A percentile compares a stretch with the other conserved stretches of the same genome.
phyloP scores from a whole-genome alignment of 164 flowering plant genomes.

The Pachysandra terminalis region DNA sequence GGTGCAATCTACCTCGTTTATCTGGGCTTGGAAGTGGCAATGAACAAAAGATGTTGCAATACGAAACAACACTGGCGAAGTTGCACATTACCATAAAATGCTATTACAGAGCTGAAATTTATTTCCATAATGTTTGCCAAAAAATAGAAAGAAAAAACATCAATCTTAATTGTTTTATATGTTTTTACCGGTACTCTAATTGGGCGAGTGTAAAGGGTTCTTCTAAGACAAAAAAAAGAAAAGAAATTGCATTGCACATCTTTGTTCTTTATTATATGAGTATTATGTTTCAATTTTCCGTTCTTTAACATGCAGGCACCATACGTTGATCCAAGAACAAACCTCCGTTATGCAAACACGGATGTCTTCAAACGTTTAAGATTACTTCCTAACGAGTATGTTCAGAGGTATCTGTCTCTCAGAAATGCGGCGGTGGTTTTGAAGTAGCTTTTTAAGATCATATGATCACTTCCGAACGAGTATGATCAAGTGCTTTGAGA shows the following conservation, averaged over 20 bases:
- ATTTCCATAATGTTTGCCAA: too few relatives aligned
- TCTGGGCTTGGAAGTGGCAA: too few relatives aligned
- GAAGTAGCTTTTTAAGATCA: slow-evolving; percentile 58
- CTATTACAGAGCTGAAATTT: too few relatives aligned
- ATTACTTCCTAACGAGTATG: slow-evolving; percentile 72
- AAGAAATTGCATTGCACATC: background rate
- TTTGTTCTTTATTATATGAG: background rate
- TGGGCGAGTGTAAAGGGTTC: background rate
- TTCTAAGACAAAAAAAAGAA: background rate
- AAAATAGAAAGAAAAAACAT: background rate
- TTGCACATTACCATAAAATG: too few relatives aligned
- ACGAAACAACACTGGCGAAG: too few relatives aligned
- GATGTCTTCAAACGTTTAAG: slow-evolving; percentile 83
- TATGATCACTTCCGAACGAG: slow-evolving; percentile 76
- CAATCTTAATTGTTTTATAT: background rate
- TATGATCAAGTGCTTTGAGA: slow-evolving; percentile 43
- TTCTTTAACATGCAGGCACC: slow-evolving; percentile 61
- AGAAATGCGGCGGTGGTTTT: slow-evolving; percentile 79
- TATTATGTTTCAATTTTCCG: background rate
- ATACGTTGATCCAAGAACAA: slow-evolving; percentile 87
- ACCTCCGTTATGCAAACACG: slow-evolving; percentile 79
- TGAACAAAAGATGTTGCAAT: too few relatives aligned
- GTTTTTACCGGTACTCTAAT: background rate
- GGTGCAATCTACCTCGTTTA: too few relatives aligned
- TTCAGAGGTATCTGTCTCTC: slow-evolving; percentile 67